These are phyloP conservation scores for Wickerhamiella domercqiae DNA, from an alignment of 805 yeast genomes.

Conservation along the genomic window DNA sequence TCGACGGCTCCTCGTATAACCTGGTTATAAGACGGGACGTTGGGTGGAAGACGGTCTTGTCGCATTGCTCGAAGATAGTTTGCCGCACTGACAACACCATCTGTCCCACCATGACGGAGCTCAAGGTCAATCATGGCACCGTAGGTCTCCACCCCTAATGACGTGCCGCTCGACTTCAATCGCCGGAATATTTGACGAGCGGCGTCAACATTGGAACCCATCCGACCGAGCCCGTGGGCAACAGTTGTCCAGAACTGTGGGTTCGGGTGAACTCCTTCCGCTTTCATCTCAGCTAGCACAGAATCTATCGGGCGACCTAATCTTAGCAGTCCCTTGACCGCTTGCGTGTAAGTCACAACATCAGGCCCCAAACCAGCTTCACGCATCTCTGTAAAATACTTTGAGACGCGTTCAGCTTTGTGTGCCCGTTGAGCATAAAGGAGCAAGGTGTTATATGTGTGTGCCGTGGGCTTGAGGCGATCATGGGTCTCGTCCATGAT, in stretches of 20 bases:
- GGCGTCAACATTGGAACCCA: constrained; percentile 32
- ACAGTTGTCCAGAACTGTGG: constrained; percentile 36
- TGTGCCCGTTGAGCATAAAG: constrained; percentile 27
- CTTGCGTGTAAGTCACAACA: constrained; percentile 45
- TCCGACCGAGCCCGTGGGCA: constrained; percentile 37
- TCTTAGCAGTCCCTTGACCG: constrained; percentile 41
- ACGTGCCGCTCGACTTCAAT: constrained; percentile 24
- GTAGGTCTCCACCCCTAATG: constrained; percentile 18
- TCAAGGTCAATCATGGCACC: constrained; percentile 23
- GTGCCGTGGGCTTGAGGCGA: constrained; percentile 31
- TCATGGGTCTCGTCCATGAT: constrained; percentile 24
- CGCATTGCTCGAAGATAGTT: constrained; percentile 15
- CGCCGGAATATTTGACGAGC: constrained; percentile 36
- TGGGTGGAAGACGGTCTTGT: constrained; percentile 16
- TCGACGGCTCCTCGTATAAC: constrained; percentile 18
- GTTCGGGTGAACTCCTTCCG: constrained; percentile 28
- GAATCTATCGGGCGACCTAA: constrained; percentile 29
- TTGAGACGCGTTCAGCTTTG: constrained; percentile 33
- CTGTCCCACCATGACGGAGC: constrained; percentile 14
- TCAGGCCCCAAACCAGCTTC: constrained; percentile 34
- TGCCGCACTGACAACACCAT: constrained; percentile 8
- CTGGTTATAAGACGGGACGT: constrained; percentile 22
- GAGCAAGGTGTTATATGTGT: constrained; percentile 40
- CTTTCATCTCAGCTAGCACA: constrained; percentile 26
- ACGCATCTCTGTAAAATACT: constrained; percentile 34